Conservation (phyloP, 208 protist genomes). For the Angomonas ambiguus region DNA sequence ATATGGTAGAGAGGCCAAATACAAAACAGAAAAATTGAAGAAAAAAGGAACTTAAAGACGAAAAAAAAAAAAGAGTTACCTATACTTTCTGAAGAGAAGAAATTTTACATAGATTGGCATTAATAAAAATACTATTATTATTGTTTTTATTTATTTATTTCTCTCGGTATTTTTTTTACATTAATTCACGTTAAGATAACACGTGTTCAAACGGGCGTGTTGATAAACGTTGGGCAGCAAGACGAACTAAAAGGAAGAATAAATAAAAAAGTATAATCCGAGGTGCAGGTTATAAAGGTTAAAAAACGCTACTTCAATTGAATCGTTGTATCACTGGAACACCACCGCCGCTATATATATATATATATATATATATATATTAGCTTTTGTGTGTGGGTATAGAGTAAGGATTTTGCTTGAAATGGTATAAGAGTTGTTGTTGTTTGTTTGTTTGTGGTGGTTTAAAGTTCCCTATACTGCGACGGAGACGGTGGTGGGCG, state of each 20-base stretch:
- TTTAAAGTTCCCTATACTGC: not conserved
- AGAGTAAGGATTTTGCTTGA: too few species aligned
- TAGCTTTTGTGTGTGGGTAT: too few species aligned
- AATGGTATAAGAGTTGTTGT: conserved; percentile 15
- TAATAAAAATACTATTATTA: not conserved
- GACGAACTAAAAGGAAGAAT: not conserved
- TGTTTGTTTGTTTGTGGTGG: not conserved
- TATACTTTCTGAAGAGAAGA: too few species aligned
- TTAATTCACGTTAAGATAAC: not conserved
- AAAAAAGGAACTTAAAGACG: conserved; percentile 3
- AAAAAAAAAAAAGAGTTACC: not conserved
- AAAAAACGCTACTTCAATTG: not conserved
- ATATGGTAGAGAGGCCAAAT: not conserved
- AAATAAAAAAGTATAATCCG: not conserved
- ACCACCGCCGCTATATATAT: too few species aligned
- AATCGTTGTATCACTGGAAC: too few species aligned
- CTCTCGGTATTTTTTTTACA: not conserved
- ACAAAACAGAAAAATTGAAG: not conserved
- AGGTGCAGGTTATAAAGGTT: too few species aligned
- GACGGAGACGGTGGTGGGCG: not conserved
- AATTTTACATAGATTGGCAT: too few species aligned
- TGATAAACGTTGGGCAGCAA: conserved; percentile 3
- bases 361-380: too few species aligned
- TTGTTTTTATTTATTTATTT: not conserved
- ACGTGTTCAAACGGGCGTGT: conserved; percentile 1